Evolutionary conservation across 495 filamentous ascomycete genomes (phyloP), one percentile per base, ranked within the genome.

Genomic region (Aspergillus cavernicola): DNA sequence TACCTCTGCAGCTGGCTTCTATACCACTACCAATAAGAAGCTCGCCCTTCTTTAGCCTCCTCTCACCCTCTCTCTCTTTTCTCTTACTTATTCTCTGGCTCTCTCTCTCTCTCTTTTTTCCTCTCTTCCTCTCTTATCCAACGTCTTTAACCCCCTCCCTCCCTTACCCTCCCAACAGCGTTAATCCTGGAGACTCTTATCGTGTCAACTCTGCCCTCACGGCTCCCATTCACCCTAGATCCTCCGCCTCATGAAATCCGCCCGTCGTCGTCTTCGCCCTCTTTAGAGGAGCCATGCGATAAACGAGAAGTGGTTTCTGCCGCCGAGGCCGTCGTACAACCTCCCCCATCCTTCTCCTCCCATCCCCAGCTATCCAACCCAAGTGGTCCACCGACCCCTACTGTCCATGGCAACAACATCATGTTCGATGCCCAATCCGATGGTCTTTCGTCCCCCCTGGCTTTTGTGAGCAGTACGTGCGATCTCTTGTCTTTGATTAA

Each of bases 391-490:
- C 50, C 13, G 23, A 10, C 53, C 55, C 53, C 60, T 11, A 31
- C 42, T 50, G 57, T 48, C 56, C 57, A 62, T 65, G 60, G 60
- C 56, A 63, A 60, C 56, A 63, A 60, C 67, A 69, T 64, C 57
- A 75, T 75, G 71, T 63, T 69, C 63, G 66, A 69, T 66, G 63
- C 60, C 57, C 68, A 68, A 60, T 57, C 52, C 51, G 68, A 66
- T 63, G 59, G 65, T 63, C 56, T 49, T 55, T 60, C 61, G 20
- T 64, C 67, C 16, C 61, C 62, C 56, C 52, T 64, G 61, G 64
- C 66, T 50, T 68, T 65, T 60, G 51, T 62, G 51, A 68, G 59
- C 56, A 72, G 73, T 76, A 69, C 52, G 73, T 63, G 18, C 33
- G 39, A 20, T 62, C 50, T 55, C 16, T 46, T 50, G 39, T 42